Evolutionary conservation across 169 alveolate species (phyloP).

Genomic region (Cryptosporidium ryanae): DNA sequence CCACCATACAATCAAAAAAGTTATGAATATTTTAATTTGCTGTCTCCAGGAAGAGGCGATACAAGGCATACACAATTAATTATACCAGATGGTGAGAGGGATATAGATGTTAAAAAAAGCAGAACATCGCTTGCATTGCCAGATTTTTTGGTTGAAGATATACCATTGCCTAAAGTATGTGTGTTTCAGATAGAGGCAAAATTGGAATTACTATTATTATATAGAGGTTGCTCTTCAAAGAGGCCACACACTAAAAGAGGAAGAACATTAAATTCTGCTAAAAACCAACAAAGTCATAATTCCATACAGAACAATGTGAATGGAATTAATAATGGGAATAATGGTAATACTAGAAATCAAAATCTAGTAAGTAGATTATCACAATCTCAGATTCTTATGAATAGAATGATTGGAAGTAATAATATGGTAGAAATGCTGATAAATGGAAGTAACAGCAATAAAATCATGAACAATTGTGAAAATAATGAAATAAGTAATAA

Average conservation of each 20-base stretch:
- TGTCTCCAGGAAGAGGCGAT: constrained; percentile 76
- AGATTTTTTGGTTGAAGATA: constrained; percentile 66
- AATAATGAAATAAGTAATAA: not conserved
- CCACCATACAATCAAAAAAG: constrained; percentile 74
- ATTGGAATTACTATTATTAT: constrained; percentile 57
- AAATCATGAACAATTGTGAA: not conserved
- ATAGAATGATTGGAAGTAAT: constrained; percentile 21
- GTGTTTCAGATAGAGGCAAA: constrained; percentile 73
- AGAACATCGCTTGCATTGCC: constrained; percentile 73
- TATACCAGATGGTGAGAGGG: constrained; percentile 75
- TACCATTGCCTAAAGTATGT: constrained; percentile 71
- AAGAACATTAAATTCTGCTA: constrained; percentile 8
- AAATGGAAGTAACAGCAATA: not conserved
- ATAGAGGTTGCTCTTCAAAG: constrained; percentile 74
- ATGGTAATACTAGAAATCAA: not conserved
- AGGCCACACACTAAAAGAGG: constrained; percentile 75
- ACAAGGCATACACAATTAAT: constrained; percentile 72
- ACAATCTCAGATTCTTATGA: constrained; percentile 25
- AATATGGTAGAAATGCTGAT: constrained; percentile 2
- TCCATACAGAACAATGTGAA: not conserved
- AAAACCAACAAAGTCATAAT: not conserved
- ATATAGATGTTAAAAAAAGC: constrained; percentile 73
- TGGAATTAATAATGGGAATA: not conserved
- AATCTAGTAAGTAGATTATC: constrained; percentile 10
- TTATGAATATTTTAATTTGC: constrained; percentile 63